Conservation (phyloP, 257 asterid species). For the Lithospermum erythrorhizon region DNA sequence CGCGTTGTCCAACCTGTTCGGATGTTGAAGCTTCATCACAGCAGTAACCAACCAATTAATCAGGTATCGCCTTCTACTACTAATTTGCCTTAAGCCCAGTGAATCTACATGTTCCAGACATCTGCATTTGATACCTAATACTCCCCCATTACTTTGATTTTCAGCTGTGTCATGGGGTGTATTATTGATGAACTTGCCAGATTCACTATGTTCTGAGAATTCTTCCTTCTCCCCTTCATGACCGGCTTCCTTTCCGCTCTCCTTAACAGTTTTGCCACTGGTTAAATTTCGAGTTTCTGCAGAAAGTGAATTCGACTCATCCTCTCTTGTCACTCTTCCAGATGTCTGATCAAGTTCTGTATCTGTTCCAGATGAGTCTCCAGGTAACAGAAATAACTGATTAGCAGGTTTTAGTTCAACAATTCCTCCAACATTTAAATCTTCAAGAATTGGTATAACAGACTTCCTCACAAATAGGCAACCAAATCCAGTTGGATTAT, state of each 20-base stretch:
- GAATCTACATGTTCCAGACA: conserved; percentile 81
- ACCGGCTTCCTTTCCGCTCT: not conserved
- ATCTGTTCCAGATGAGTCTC: conserved; percentile 51
- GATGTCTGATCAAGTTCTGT: conserved; percentile 35
- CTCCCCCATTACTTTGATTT: conserved; percentile 2
- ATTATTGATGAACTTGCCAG: conserved; percentile 10
- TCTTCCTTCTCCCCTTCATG: not conserved
- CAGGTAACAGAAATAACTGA: conserved; percentile 18
- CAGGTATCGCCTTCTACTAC: conserved; percentile 61
- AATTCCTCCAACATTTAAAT: conserved; percentile 43
- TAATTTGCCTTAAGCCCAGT: conserved; percentile 44
- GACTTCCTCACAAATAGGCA: conserved; percentile 75
- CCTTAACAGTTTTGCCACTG: conserved; percentile 5
- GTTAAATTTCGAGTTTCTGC: conserved; percentile 3
- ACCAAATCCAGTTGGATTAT: conserved; percentile 88
- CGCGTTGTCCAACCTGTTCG: conserved; percentile 53
- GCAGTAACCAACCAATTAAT: conserved; percentile 79
- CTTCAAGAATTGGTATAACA: conserved; percentile 38
- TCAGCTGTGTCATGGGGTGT: not conserved
- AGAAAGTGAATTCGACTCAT: conserved; percentile 9
- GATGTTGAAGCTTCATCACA: conserved; percentile 71
- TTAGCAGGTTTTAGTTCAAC: conserved; percentile 45
- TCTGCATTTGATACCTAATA: conserved; percentile 32
- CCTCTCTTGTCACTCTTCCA: conserved; percentile 9
- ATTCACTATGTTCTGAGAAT: conserved; percentile 7